A percentile compares a stretch with the other conserved stretches of the same genome.
phyloP scores from a whole-genome alignment of 73 alveolate species.

The Tetrahymena borealis region DNA sequence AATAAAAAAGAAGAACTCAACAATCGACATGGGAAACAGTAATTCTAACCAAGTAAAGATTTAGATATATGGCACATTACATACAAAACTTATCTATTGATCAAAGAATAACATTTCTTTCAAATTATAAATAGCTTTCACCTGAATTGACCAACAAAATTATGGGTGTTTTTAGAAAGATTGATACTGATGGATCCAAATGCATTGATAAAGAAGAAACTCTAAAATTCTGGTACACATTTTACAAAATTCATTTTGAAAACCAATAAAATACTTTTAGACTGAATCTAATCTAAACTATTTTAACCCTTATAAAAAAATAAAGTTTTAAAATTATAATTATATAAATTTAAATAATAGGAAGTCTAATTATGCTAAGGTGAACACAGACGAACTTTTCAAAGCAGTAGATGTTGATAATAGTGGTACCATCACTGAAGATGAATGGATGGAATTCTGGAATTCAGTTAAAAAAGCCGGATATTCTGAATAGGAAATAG shows the following conservation, averaged over 20 bases:
- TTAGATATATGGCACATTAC: not conserved
- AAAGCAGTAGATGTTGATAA: constrained; percentile 42
- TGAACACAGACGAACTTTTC: constrained; percentile 37
- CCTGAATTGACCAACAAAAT: constrained; percentile 7
- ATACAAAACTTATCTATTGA: not conserved
- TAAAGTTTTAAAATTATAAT: not conserved
- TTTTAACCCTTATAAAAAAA: too few relatives aligned
- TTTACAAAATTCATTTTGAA: not conserved
- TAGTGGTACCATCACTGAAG: constrained; percentile 40
- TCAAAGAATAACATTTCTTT: not conserved
- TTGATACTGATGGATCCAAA: constrained; percentile 18
- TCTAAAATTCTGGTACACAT: constrained; percentile 17
- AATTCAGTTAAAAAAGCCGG: constrained; percentile 20
- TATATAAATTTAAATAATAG: not conserved
- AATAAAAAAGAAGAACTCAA: not conserved
- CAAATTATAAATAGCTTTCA: not conserved
- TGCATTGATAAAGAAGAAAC: constrained; percentile 36
- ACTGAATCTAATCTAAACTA: too few relatives aligned
- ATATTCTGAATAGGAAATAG: constrained; percentile 32
- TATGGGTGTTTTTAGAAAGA: constrained; percentile 15
- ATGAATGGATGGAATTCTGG: constrained; percentile 47
- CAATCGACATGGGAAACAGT: not conserved
- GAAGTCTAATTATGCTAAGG: constrained; percentile 33
- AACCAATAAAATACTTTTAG: not conserved
- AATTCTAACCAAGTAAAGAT: not conserved